Percentiles rank a stretch among this genome's conserved stretches.
Conservation (phyloP, 768 basidiomycete genomes). For the Suillus weaverae region DNA sequence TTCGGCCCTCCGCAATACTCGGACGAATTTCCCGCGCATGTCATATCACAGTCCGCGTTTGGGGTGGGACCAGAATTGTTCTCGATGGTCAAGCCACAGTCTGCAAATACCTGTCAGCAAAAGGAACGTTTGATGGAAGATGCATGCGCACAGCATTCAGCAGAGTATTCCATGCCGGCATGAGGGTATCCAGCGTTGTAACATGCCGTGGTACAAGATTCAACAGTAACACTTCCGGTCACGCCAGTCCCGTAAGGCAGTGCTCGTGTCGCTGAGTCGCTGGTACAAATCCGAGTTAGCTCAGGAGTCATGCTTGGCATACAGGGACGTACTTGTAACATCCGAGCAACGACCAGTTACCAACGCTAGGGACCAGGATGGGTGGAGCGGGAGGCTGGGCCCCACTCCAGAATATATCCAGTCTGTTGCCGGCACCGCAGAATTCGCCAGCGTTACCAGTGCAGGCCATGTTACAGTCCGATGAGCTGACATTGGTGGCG, state of each 20-base stretch:
- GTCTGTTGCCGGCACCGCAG: slow-evolving; percentile 59
- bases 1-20: slow-evolving; percentile 77
- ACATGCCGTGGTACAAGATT: slow-evolving; percentile 51
- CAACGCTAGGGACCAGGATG: slow-evolving; percentile 50
- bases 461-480: slow-evolving; percentile 65
- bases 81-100: slow-evolving; percentile 19
- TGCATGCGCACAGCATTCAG: slow-evolving; percentile 47
- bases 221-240: slow-evolving; percentile 46
- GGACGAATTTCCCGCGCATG: slow-evolving; percentile 58
- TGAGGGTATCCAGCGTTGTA: slow-evolving; percentile 38
- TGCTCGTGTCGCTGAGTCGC: slow-evolving; percentile 33
- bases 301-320: background rate
- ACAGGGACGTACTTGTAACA: slow-evolving; percentile 58
- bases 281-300: slow-evolving; percentile 25
- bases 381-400: slow-evolving; percentile 55
- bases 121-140: background rate
- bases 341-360: slow-evolving; percentile 70
- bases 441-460: slow-evolving; percentile 54
- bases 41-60: slow-evolving; percentile 63
- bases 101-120: slow-evolving; percentile 3
- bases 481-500: slow-evolving; percentile 41
- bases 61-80: slow-evolving; percentile 36
- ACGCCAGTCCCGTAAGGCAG: slow-evolving; percentile 34
- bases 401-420: slow-evolving; percentile 69
- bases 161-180: slow-evolving; percentile 48